Conservation (phyloP, 129 eudicot genomes). For the Pittosporum tobira region DNA sequence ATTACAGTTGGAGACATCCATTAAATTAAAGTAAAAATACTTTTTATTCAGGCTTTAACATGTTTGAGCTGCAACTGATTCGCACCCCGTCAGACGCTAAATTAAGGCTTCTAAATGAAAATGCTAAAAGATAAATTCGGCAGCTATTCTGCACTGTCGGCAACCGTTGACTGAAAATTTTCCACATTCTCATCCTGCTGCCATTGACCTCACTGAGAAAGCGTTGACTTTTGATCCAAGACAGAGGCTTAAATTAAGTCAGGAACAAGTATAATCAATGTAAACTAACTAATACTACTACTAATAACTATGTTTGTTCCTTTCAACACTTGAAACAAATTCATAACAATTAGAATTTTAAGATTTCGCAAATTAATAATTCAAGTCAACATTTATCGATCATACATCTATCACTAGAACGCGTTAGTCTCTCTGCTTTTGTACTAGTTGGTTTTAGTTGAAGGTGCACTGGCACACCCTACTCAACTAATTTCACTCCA, state of each 20-base stretch:
- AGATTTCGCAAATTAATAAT: too few species aligned
- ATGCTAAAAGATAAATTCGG: slow-evolving; percentile 73
- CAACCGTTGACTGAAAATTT: slow-evolving; percentile 64
- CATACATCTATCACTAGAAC: neutral
- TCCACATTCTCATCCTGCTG: slow-evolving; percentile 70
- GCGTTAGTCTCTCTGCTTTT: neutral
- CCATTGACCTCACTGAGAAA: slow-evolving; percentile 78
- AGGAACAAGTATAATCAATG: too few species aligned
- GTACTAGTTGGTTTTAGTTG: slow-evolving; percentile 43
- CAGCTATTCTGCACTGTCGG: slow-evolving; percentile 49
- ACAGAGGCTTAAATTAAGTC: slow-evolving; percentile 75
- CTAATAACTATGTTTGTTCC: too few species aligned
- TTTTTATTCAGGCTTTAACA: neutral
- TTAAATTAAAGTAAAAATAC: too few species aligned
- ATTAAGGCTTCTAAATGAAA: slow-evolving; percentile 61
- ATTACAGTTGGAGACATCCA: too few species aligned
- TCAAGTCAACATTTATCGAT: too few species aligned
- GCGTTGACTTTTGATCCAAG: slow-evolving; percentile 90
- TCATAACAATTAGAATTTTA: too few species aligned
- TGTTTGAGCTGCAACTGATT: slow-evolving; percentile 43
- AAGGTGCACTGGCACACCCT: slow-evolving; percentile 75
- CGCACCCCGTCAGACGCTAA: slow-evolving; percentile 90
- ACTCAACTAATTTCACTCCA: slow-evolving; percentile 59
- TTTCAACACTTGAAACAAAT: neutral
- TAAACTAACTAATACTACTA: too few species aligned